phyloP scores from a whole-genome alignment of 208 protist species.

The Trypanosoma scelopori region DNA sequence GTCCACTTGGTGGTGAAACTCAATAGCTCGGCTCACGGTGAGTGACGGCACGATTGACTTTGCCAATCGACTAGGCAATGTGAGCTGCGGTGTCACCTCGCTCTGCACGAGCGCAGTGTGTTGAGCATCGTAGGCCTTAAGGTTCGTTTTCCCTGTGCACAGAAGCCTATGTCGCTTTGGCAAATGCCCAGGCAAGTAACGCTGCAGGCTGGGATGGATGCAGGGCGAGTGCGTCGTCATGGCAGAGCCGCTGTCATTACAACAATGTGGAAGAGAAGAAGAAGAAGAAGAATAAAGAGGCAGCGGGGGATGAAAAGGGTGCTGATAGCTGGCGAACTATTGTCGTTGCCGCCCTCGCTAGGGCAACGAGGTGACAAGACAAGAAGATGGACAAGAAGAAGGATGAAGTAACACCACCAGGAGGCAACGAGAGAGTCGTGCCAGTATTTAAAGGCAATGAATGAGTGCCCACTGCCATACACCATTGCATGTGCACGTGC shows the following conservation, averaged over 20 bases:
- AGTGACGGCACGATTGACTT: slow-evolving; percentile 10
- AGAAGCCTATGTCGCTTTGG: slow-evolving; percentile 10
- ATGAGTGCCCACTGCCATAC: no score
- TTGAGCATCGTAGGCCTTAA: neutral
- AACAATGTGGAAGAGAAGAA: neutral
- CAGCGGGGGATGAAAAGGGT: no score
- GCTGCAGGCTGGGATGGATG: slow-evolving; percentile 17
- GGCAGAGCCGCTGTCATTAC: neutral
- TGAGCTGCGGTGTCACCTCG: slow-evolving; percentile 5
- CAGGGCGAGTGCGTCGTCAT: neutral
- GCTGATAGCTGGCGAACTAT: neutral
- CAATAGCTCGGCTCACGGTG: slow-evolving; percentile 12
- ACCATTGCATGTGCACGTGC: no score
- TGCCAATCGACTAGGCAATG: neutral
- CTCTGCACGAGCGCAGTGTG: slow-evolving; percentile 1
- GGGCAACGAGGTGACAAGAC: neutral
- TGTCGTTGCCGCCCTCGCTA: neutral
- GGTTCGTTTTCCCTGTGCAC: slow-evolving; percentile 23
- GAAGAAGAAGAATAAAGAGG: slow-evolving; percentile 5
- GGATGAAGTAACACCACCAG: slow-evolving; percentile 1
- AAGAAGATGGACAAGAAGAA: slow-evolving; percentile 21
- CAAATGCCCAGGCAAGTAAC: slow-evolving; percentile 24
- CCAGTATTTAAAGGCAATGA: no score
- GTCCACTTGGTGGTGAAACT: neutral
- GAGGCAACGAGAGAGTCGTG: slow-evolving; percentile 17